Base-by-base conservation (phyloP, 2,329 filamentous ascomycete genomes). In the Exophiala viscosa region DNA sequence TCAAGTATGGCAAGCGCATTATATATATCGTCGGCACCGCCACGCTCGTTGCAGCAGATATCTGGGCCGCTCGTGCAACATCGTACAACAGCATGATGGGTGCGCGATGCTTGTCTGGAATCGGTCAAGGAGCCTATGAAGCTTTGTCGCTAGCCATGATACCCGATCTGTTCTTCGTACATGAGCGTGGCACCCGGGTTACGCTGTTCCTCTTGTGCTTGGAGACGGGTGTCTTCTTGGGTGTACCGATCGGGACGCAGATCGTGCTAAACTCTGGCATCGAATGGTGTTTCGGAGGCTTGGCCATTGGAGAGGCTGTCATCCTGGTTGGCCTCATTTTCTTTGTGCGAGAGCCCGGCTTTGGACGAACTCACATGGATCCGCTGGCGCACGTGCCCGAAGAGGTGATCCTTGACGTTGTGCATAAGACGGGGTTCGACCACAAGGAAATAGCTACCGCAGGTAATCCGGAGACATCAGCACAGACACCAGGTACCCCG, bases 121-220 rank as follows among this genome's bases (percentile, higher is more conserved):
- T 96, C 8, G 86, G 90, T 1, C 85, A 96, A 43, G 92, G 88
- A 59, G 89, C 90, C 0, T 89, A 95, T 6, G 92, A 96, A 69
- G 95, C 90, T 64, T 78, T 97, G 28, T 91, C 92, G 0, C 95
- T 90, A 3, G 91, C 92, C 13, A 95, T 90, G 0, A 91, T 96
- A 63, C 90, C 91, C 2, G 92, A 97, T 69, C 96, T 96, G 54
- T 97, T 91, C 74, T 96, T 96, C 65, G 76, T 96, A 15, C 92
- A 96, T 64, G 92, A 96, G 71, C 80, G 92, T 55, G 92, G 91
- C 0, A 96, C 90, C 66, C 86, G 92, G 3, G 83, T 97, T 40
- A 92, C 92, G 9, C 90, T 96, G 17, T 96, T 96, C 66, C 96
- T 91, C 0, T 72, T 97, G 15, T 75, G 96, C 3, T 77, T 96